Evolutionary conservation across 2,329 filamentous ascomycete species (phyloP).

Genomic region (Chrysoporthe deuterocubensis): DNA sequence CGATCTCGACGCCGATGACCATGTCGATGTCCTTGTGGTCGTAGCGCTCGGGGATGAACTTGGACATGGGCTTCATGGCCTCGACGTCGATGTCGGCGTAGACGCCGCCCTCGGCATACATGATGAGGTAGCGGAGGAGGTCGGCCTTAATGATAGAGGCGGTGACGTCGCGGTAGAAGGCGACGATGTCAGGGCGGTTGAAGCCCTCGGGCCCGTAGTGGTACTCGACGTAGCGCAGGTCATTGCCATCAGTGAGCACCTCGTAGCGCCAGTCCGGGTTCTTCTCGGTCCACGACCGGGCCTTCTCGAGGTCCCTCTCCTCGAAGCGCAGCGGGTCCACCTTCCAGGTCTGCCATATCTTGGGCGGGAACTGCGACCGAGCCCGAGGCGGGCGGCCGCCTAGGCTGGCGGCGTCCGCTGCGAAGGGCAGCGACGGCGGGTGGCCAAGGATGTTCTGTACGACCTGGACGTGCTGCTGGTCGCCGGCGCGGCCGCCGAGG

Average conservation of each 20-base stretch:
- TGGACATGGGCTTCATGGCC: constrained; percentile 42
- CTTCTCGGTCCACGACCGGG: constrained; percentile 67
- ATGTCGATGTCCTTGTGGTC: constrained; percentile 66
- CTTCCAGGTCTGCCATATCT: constrained; percentile 81
- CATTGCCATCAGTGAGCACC: constrained; percentile 70
- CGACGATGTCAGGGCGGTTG: constrained; percentile 68
- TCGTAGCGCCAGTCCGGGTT: constrained; percentile 71
- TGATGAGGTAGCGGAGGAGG: constrained; percentile 66
- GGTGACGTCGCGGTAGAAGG: constrained; percentile 61
- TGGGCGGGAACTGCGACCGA: constrained; percentile 56
- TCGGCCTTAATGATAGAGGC: constrained; percentile 70
- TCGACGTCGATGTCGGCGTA: constrained; percentile 50
- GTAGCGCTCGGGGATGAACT: constrained; percentile 66
- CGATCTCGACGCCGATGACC: constrained; percentile 72
- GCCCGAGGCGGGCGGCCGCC: constrained; percentile 25
- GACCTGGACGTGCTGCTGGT: constrained; percentile 12
- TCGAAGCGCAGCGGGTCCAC: constrained; percentile 69
- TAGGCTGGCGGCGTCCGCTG: constrained; percentile 33
- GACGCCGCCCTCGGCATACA: constrained; percentile 67
- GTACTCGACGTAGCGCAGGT: constrained; percentile 67
- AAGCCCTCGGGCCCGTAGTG: constrained; percentile 68
- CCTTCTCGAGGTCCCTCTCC: constrained; percentile 61
- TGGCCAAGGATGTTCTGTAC: constrained; percentile 51
- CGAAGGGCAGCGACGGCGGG: constrained; percentile 16
- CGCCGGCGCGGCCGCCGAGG: constrained; percentile 9